Evolutionary conservation across 1,139 yeast genomes (phyloP), one percentile per base, ranked within the genome.

Genomic region (Hemisphaericaspora xylanilytica): DNA sequence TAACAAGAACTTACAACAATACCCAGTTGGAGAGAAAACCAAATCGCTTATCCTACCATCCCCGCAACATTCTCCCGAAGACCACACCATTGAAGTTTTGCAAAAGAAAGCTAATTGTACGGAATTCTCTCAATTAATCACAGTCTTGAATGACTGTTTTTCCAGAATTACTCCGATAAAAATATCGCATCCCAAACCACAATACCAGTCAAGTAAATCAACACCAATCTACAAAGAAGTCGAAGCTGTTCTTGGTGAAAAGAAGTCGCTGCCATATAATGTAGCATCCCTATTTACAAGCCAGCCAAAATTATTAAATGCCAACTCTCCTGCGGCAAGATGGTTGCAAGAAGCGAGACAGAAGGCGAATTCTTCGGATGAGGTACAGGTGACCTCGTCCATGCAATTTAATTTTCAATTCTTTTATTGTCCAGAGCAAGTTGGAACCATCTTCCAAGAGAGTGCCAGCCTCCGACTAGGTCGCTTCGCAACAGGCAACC

Each of bases 311-410:
- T 20, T 34, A 12, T n/a, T 27, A 20, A 21, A 36, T 32, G 20
- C 39, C 29, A 31, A 32, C 15, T 36, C 35, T 5, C 28, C 35
- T 11, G 32, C 35, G 3, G 20, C 20, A 9, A 36, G 28, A 21
- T 15, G 31, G 13, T 11, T 36, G n/a, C 35, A 36, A 9, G 33
- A 32, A 27, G 21, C 32, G 32, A 34, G 26, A 12, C 27, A 30
- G 22, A 20, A 18, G 3, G 14, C 6, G n/a, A 18, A 28, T 6
- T 20, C 21, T 3, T 12, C 26, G 3, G 35, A 36, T 10, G 3
- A 5, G 8, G 22, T 36, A 9, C 13, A 16, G 12, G 21, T 36
- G 4, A 29, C 33, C 6, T 9, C 20, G 3, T 10, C 27, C 8
- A 32, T 35, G 2, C 3, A 26, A n/a, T 32, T 32, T 7, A 17